Percentiles rank a stretch among this genome's conserved stretches.
phyloP scores from a whole-genome alignment of 2,329 filamentous ascomycete species.

The Sphaerostilbella broomeana region DNA sequence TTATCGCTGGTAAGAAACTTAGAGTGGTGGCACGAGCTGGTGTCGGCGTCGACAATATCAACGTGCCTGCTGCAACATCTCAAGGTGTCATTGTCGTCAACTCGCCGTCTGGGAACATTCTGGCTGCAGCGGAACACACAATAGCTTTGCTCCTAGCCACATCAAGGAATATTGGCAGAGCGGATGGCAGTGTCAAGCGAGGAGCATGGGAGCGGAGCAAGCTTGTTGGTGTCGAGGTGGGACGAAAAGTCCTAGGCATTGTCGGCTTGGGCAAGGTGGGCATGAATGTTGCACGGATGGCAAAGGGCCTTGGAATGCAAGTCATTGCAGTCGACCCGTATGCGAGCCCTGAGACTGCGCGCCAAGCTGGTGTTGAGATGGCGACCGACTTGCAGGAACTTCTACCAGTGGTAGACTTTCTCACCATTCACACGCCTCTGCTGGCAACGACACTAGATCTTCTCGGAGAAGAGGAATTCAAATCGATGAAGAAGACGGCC shows the following conservation, averaged over 20 bases:
- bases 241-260: constrained; percentile 68
- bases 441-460: constrained; percentile 71
- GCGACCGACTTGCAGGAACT: constrained; percentile 51
- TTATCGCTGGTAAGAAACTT: constrained; percentile 59
- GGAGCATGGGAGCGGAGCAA: constrained; percentile 70
- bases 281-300: constrained; percentile 72
- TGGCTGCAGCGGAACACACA: constrained; percentile 73
- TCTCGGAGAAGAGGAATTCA: constrained; percentile 60
- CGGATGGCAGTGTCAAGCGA: constrained; percentile 61
- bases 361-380: constrained; percentile 58
- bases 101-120: constrained; percentile 71
- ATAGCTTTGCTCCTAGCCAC: constrained; percentile 67
- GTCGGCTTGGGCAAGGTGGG: constrained; percentile 80
- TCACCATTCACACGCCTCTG: constrained; percentile 76
- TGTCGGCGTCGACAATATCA: constrained; percentile 77
- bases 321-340: constrained; percentile 72
- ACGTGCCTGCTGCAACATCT: constrained; percentile 64
- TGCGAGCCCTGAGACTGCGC: constrained; percentile 64
- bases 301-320: constrained; percentile 69
- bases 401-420: constrained; percentile 62
- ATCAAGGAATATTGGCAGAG: constrained; percentile 66
- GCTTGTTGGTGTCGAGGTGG: constrained; percentile 71
- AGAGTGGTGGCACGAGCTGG: constrained; percentile 75
- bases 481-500: constrained; percentile 65
- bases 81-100: constrained; percentile 76